A percentile compares a stretch with the other conserved stretches of the same genome.
Evolutionary conservation across 768 basidiomycete species (phyloP).

Genomic region (Mycena albidolilacea): DNA sequence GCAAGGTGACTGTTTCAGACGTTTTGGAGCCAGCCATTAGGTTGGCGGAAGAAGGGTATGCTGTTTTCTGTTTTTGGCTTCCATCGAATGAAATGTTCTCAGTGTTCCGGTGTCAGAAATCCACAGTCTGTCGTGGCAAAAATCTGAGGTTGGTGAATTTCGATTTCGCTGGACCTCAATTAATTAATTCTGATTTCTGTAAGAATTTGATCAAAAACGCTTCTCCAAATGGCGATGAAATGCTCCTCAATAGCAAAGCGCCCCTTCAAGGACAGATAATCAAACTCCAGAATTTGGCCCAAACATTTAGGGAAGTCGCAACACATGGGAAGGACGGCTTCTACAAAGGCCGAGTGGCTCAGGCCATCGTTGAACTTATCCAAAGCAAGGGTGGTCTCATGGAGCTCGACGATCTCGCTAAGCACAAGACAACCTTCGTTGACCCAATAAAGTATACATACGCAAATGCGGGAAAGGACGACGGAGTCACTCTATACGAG

Average conservation of each 20-base stretch:
- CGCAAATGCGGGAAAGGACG: conserved; percentile 56
- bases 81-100: conserved; percentile 1
- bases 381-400: conserved; percentile 92
- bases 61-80: background rate
- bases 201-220: conserved; percentile 79
- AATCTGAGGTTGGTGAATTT: conserved; percentile 62
- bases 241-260: conserved; percentile 88
- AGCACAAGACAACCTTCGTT: conserved; percentile 83
- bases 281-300: conserved; percentile 84
- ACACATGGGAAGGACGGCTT: conserved; percentile 92
- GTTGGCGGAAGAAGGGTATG: conserved; percentile 91
- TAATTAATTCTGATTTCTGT: conserved; percentile 16
- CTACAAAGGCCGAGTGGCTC: conserved; percentile 92
- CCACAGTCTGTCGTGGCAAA: conserved; percentile 72
- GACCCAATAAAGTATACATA: conserved; percentile 95
- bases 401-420: conserved; percentile 94
- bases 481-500: conserved; percentile 90
- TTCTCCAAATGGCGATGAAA: conserved; percentile 88
- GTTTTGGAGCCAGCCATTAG: conserved; percentile 91
- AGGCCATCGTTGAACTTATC: conserved; percentile 90
- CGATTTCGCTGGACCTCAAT: background rate
- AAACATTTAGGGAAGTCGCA: conserved; percentile 86
- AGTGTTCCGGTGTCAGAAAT: conserved; percentile 93
- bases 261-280: conserved; percentile 91
- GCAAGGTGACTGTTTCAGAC: conserved; percentile 73